These are phyloP conservation scores for Globisporangium rhizosaccharum DNA, from an alignment of 352 stramenopile genomes.

Conservation along the genomic window DNA sequence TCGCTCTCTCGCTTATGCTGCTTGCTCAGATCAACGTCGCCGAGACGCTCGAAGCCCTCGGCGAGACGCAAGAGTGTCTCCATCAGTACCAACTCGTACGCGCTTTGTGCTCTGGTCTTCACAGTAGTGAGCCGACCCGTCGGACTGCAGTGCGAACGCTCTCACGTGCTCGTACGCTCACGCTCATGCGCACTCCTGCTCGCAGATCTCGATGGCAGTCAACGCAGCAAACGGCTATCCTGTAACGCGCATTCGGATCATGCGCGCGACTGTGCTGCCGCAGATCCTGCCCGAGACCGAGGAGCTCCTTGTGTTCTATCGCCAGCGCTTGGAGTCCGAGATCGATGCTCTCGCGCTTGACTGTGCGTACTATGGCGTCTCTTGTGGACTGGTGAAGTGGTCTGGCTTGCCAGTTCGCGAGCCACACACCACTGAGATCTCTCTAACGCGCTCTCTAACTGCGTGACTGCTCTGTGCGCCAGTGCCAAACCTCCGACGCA, in stretches of 20 bases:
- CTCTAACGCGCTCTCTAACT: neutral
- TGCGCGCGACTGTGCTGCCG: constrained; percentile 60
- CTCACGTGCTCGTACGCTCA: constrained; percentile 22
- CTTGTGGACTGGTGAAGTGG: constrained; percentile 25
- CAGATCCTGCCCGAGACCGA: constrained; percentile 51
- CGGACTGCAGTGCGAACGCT: neutral
- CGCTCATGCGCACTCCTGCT: constrained; percentile 3
- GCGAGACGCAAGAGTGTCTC: constrained; percentile 49
- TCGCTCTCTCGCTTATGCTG: neutral
- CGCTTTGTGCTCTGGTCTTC: neutral
- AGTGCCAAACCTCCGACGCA: constrained; percentile 28
- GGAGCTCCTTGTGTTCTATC: constrained; percentile 39
- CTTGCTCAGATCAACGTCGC: constrained; percentile 38
- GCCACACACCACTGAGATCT: neutral
- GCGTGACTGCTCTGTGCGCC: neutral
- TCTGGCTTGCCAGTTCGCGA: neutral
- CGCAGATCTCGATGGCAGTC: neutral
- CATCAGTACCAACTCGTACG: constrained; percentile 44
- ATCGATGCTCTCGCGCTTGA: constrained; percentile 23
- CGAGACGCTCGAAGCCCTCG: constrained; percentile 51
- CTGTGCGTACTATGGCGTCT: no score
- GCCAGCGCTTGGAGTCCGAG: constrained; percentile 34
- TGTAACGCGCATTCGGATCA: constrained; percentile 40
- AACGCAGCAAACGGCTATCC: constrained; percentile 16
- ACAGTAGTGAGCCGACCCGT: neutral